Evolutionary conservation across 2,329 filamentous ascomycete genomes (phyloP).

Genomic region (Sporothrix inflata): DNA sequence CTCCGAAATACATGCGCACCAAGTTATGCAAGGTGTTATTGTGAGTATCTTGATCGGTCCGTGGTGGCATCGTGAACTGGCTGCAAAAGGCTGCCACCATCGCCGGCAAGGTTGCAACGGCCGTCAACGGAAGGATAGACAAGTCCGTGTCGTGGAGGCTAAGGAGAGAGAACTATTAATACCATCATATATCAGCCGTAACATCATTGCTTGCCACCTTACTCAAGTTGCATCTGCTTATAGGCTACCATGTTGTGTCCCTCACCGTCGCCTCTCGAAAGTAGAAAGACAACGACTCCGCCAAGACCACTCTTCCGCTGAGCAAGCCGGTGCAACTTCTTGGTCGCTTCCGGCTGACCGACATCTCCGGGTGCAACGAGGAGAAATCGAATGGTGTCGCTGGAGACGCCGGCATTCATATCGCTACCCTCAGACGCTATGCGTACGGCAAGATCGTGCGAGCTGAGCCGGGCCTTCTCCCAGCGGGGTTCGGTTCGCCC

Average conservation of each 20-base stretch:
- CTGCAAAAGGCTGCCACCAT: constrained; percentile 46
- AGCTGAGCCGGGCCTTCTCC: constrained; percentile 34
- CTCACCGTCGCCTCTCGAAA: constrained; percentile 36
- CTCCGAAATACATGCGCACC: constrained; percentile 23
- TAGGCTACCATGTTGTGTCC: constrained; percentile 39
- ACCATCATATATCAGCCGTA: background rate
- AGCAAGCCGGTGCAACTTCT: constrained; percentile 45
- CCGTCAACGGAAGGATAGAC: constrained; percentile 50
- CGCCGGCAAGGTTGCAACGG: constrained; percentile 42
- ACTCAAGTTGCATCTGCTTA: constrained; percentile 50
- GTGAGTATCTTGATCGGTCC: background rate
- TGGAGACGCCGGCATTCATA: background rate
- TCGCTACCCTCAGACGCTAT: constrained; percentile 33
- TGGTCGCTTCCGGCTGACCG: constrained; percentile 37
- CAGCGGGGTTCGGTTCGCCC: constrained; percentile 36
- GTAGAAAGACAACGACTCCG: constrained; percentile 50
- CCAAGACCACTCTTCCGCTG: constrained; percentile 33
- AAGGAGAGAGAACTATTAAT: background rate
- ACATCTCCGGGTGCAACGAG: constrained; percentile 48
- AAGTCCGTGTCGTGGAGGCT: constrained; percentile 45
- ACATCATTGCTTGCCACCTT: constrained; percentile 29
- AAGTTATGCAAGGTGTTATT: background rate
- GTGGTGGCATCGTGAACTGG: constrained; percentile 34
- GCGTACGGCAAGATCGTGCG: constrained; percentile 52
- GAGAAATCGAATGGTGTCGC: constrained; percentile 43